Evolutionary conservation across 176 grass and related monocot genomes (phyloP).

Genomic region (Aechmea fasciata): DNA sequence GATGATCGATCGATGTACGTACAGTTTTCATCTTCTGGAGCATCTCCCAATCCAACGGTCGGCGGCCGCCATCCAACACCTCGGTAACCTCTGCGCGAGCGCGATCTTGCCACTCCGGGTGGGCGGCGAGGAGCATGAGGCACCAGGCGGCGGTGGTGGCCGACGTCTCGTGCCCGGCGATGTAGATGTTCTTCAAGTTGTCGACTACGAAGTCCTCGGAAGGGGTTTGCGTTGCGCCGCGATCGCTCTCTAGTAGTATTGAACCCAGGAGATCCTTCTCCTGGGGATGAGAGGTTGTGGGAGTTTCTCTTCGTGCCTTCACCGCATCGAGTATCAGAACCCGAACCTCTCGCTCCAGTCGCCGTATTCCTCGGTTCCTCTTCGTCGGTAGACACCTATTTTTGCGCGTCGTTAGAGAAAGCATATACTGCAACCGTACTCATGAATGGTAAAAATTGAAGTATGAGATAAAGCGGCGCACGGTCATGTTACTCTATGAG

Average conservation of each 20-base stretch:
- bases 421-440: background rate
- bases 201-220: slow-evolving; percentile 74
- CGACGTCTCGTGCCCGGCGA: slow-evolving; percentile 69
- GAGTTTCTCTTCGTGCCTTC: slow-evolving; percentile 7
- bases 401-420: background rate
- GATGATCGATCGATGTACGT: slow-evolving; percentile 15
- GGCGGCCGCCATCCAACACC: slow-evolving; percentile 7
- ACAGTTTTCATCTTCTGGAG: slow-evolving; percentile 43
- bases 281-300: background rate
- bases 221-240: slow-evolving; percentile 2
- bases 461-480: background rate
- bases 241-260: slow-evolving; percentile 28
- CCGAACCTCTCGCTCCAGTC: slow-evolving; percentile 43
- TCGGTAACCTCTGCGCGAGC: slow-evolving; percentile 44
- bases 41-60: slow-evolving; percentile 33
- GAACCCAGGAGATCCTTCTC: slow-evolving; percentile 27
- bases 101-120: slow-evolving; percentile 67
- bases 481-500: too few species aligned
- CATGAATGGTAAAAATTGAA: background rate
- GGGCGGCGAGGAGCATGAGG: slow-evolving; percentile 63
- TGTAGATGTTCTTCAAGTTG: slow-evolving; percentile 95
- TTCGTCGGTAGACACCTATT: slow-evolving; percentile 30
- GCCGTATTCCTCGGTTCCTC: slow-evolving; percentile 38
- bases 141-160: slow-evolving; percentile 65
- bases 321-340: slow-evolving; percentile 37